Conservation (phyloP, 257 asterid species). For the Handroanthus guayacan region DNA sequence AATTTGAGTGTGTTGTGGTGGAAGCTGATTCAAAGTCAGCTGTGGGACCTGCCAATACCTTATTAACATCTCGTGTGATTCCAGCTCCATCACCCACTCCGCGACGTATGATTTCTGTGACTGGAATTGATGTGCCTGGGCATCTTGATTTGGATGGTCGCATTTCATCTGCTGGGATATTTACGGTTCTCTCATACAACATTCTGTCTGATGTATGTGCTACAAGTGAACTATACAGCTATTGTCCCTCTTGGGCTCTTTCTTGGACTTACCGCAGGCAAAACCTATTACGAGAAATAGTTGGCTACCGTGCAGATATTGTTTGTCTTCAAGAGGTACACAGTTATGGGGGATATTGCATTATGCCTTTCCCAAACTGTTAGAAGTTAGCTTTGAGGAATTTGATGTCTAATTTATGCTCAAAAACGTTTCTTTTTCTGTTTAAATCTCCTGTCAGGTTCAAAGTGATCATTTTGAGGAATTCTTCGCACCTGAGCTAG, state of each 20-base stretch:
- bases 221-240: conserved; percentile 71
- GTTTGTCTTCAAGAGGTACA: conserved; percentile 98
- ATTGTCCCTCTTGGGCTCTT: conserved; percentile 99
- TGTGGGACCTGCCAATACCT: conserved; percentile 71
- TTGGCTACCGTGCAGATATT: conserved; percentile 90
- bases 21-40: conserved; percentile 69
- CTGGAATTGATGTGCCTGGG: conserved; percentile 69
- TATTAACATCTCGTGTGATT: conserved; percentile 87
- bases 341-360: conserved; percentile 18
- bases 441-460: conserved; percentile 56
- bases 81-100: conserved; percentile 98
- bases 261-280: conserved; percentile 98
- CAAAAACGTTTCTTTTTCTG: neutral
- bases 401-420: conserved; percentile 10
- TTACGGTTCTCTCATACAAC: conserved; percentile 96
- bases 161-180: conserved; percentile 67
- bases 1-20: conserved; percentile 85
- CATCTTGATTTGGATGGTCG: conserved; percentile 69
- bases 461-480: conserved; percentile 95
- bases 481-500: conserved; percentile 95
- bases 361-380: conserved; percentile 12
- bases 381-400: conserved; percentile 13
- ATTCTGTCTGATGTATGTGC: conserved; percentile 80
- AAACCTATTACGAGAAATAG: conserved; percentile 88
- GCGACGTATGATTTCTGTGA: conserved; percentile 71